phyloP scores from a whole-genome alignment of 495 filamentous ascomycete species.

The Penicillium pancosmium region DNA sequence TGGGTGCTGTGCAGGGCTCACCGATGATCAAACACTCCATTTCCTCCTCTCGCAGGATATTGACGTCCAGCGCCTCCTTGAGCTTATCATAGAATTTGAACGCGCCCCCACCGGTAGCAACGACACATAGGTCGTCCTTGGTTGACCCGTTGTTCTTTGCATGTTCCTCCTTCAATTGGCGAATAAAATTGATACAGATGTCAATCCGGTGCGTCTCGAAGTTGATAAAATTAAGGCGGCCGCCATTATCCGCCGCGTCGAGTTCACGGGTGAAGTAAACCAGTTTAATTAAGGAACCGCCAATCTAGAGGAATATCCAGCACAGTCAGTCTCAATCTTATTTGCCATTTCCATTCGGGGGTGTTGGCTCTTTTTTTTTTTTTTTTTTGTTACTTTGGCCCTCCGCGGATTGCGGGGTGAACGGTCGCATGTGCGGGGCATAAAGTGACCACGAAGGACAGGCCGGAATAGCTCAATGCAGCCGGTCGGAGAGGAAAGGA shows the following conservation, averaged over 20 bases:
- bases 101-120: constrained; percentile 93
- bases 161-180: constrained; percentile 77
- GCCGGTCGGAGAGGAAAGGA: not conserved
- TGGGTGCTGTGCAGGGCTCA: constrained; percentile 29
- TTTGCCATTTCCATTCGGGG: not conserved
- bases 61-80: constrained; percentile 74
- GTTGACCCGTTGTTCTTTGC: constrained; percentile 67
- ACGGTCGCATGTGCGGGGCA: constrained; percentile 36
- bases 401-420: not conserved
- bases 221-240: constrained; percentile 88
- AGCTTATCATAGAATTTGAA: constrained; percentile 96
- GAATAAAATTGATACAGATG: constrained; percentile 88
- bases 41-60: constrained; percentile 91
- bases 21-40: constrained; percentile 99
- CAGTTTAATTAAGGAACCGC: constrained; percentile 90
- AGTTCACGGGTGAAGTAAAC: constrained; percentile 95
- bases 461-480: constrained; percentile 5
- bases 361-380: constrained; percentile 1
- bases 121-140: constrained; percentile 73
- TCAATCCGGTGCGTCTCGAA: constrained; percentile 95
- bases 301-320: constrained; percentile 63
- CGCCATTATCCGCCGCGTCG: constrained; percentile 75
- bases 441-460: constrained; percentile 1
- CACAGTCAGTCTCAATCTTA: constrained; percentile 27
- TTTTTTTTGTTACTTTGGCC: not conserved